Evolutionary conservation across 2,329 filamentous ascomycete genomes (phyloP), one percentile per base, ranked within the genome.

Genomic region (Nothomitra cinnamomea): DNA sequence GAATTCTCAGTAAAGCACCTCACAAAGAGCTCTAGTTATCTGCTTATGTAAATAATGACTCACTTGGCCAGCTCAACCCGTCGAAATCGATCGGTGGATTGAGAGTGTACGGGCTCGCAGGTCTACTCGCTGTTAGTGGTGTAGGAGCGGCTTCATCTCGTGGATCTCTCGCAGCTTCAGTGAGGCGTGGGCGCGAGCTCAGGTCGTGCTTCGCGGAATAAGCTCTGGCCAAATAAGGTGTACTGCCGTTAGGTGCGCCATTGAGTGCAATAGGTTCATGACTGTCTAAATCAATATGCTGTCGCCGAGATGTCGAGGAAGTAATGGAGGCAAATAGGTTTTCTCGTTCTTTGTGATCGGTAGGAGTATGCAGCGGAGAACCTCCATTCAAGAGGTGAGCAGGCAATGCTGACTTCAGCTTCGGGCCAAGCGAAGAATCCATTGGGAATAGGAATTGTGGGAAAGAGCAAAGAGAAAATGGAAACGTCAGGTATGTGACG

Each of bases 131-230:
- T 3, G 72, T 66, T 40, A 74, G 66, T n/a, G 75, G 73, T 28
- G 75, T 77, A 53, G 70, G 67, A 3, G 72, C 68, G 38, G 68
- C 69, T 57, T 72, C 70, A 57, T 81, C 77, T 59, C 73, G 68
- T 17, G 70, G 69, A 58, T 78, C 74, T 57, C 75, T 67, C 22
- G 74, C 69, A 48, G 75, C 70, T 52, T 75, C 75, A 53, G 69
- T 68, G 53, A 75, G 62, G 53, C 67, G 52, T 10, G 52, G 42
- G 21, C 28, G 52, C 25, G 13, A 53, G 15, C 45, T 35, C 22
- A 28, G 17, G 22, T 48, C 43, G n/a, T 48, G 43, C 22, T 17
- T 49, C 17, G 17, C 24, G 19, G 45, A 19, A 8, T n/a, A 15
- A 24, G 10, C 17, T 49, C 25, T 28, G 15, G 15, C 15, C 3